Conservation (phyloP, 345 rosid species). For the Citropsis articulata region DNA sequence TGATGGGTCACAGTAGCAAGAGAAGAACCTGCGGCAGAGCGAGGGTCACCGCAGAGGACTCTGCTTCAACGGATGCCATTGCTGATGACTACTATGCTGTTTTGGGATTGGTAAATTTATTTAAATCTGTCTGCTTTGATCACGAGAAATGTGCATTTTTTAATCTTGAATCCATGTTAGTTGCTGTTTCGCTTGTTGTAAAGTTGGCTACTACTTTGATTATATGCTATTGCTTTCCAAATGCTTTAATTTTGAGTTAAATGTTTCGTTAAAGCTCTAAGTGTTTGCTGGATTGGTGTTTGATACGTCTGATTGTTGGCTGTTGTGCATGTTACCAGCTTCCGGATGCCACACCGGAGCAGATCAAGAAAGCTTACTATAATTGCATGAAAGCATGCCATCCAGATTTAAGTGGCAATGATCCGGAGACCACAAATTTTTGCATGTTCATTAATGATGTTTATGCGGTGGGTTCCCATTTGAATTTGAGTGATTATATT, state of each 20-base stretch:
- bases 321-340: slow-evolving; percentile 34
- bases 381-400: slow-evolving; percentile 97
- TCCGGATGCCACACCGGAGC: slow-evolving; percentile 82
- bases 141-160: background rate
- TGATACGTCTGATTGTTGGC: background rate
- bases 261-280: background rate
- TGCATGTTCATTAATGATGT: slow-evolving; percentile 95
- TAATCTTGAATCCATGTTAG: background rate
- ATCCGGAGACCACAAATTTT: slow-evolving; percentile 79
- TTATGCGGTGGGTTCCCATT: slow-evolving; percentile 56
- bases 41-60: slow-evolving; percentile 52
- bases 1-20: slow-evolving; percentile 24
- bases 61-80: slow-evolving; percentile 41
- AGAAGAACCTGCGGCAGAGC: slow-evolving; percentile 38
- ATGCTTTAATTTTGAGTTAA: background rate
- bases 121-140: background rate
- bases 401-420: slow-evolving; percentile 89
- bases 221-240: background rate
- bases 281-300: background rate
- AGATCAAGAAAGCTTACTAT: slow-evolving; percentile 93
- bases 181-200: background rate
- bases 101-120: slow-evolving; percentile 68
- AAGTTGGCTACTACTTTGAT: slow-evolving; percentile 2
- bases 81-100: slow-evolving; percentile 87
- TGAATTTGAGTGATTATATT: background rate